Conservation (phyloP, 345 rosid genomes). For the Eucalyptus pauciflora region DNA sequence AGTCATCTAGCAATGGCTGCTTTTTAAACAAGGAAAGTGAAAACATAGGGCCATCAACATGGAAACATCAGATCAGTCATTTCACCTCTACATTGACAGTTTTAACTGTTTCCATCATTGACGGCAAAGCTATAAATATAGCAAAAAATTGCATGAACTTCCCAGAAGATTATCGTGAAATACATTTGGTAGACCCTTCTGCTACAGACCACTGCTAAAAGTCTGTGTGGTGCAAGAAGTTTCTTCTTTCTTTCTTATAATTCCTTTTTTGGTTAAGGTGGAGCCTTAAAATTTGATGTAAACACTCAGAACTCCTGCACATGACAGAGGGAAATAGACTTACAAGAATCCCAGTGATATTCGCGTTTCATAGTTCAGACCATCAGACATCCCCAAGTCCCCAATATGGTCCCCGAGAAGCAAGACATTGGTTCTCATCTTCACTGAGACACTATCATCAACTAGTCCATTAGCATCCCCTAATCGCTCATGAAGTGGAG, state of each 20-base stretch:
- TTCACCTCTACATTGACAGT: neutral
- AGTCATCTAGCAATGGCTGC: neutral
- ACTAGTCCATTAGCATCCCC: constrained; percentile 24
- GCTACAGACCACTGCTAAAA: neutral
- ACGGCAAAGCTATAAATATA: neutral
- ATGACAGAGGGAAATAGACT: constrained; percentile 11
- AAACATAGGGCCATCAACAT: neutral
- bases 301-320: neutral
- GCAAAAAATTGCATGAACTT: neutral
- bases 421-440: constrained; percentile 65
- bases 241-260: neutral
- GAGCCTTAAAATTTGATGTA: neutral
- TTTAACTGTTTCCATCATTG: neutral
- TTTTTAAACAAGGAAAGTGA: neutral
- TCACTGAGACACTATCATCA: constrained; percentile 30
- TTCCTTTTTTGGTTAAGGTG: neutral
- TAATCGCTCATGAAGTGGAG: constrained; percentile 55
- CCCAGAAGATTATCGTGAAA: neutral
- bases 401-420: constrained; percentile 89
- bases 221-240: neutral
- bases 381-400: constrained; percentile 86
- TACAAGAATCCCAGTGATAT: constrained; percentile 79
- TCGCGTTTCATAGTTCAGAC: constrained; percentile 61
- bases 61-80: neutral
- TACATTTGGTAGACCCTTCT: neutral